Evolutionary conservation across 2,329 filamentous ascomycete species (phyloP), one percentile per base, ranked within the genome.

Genomic region (Orbilia ellipsospora): DNA sequence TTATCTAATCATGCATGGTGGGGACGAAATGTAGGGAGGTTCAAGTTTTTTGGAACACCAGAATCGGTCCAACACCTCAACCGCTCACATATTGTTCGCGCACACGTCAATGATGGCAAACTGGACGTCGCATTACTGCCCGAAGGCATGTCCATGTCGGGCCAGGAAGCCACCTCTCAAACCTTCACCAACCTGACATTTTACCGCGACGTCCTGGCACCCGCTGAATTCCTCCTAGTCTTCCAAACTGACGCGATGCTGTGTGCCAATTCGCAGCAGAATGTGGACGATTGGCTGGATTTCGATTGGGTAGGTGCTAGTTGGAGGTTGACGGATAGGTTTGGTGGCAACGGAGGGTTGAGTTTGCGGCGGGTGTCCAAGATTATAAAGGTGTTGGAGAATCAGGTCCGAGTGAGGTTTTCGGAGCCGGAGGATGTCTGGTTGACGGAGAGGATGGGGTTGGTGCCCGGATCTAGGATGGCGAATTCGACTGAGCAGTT

Each of bases 221-320:
- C 73, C 6, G 85, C 85, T 12, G 86, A 88, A 80, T 86, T 84
- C 83, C 80, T 88, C 36, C 82, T 88, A 23, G 80, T 87, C 20
- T 88, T 87, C 81, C 85, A 86, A 81, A 85, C 84, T 62, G 87
- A 88, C 81, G 85, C 84, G 77, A 86, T 88, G 73, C 80, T 88
- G 50, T 88, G 87, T 79, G 85, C 86, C 77, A 88, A 87, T 79
- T 84, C 83, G 64, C 80, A 79, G 60, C 81, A 81, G 65, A 83
- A 81, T 68, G 79, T 87, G 31, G 84, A 87, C 78, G 84, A 86
- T 69, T 87, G 83, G 80, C 80, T 87, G 57, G 83, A 84, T 15
- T 87, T 84, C 80, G 85, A 87, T 80, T 88, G 85, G 85, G 83
- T 86, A 54, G 86, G 86, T 40, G 85, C 86, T 0, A 86, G 86